A percentile compares a stretch with the other conserved stretches of the same genome.
Conservation (phyloP, 2,329 filamentous ascomycete species). For the Mycosphaerelloides madeirae region DNA sequence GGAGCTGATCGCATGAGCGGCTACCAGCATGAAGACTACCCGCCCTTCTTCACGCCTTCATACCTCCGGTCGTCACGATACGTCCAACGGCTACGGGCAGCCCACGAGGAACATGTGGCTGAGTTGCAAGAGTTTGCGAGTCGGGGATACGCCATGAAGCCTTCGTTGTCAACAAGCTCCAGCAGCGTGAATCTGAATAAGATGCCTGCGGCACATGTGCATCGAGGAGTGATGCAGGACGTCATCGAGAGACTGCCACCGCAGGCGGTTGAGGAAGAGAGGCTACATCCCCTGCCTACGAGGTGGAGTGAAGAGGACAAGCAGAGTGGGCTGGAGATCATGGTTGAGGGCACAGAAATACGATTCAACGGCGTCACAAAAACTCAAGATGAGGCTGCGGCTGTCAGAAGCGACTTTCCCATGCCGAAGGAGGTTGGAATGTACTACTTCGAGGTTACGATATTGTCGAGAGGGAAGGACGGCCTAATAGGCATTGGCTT, state of each 20-base stretch:
- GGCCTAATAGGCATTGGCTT: conserved; percentile 56
- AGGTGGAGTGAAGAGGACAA: conserved; percentile 80
- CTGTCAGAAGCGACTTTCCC: conserved; percentile 74
- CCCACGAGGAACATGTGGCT: conserved; percentile 51
- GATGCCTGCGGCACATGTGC: conserved; percentile 52
- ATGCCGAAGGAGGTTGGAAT: conserved; percentile 89
- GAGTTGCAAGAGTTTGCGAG: conserved; percentile 25
- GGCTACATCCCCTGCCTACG: conserved; percentile 66
- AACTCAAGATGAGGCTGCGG: conserved; percentile 68
- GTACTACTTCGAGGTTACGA: conserved; percentile 82
- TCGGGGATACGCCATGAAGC: conserved; percentile 6
- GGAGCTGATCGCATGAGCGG: conserved; percentile 11
- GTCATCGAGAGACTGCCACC: conserved; percentile 67
- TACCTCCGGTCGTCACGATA: conserved; percentile 77
- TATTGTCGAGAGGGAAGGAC: conserved; percentile 63
- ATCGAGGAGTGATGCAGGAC: conserved; percentile 77
- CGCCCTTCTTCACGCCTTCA: conserved; percentile 71
- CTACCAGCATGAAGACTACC: conserved; percentile 22
- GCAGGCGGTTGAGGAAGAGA: conserved; percentile 52
- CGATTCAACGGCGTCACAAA: conserved; percentile 54
- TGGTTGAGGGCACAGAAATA: conserved; percentile 68
- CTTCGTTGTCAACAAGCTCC: conserved; percentile 51
- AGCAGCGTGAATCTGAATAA: conserved; percentile 57
- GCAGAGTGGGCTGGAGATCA: conserved; percentile 66
- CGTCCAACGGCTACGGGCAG: conserved; percentile 62